Evolutionary conservation across 192 early-diverging fungal genomes (phyloP).

Genomic region (Coemansia reversa): DNA sequence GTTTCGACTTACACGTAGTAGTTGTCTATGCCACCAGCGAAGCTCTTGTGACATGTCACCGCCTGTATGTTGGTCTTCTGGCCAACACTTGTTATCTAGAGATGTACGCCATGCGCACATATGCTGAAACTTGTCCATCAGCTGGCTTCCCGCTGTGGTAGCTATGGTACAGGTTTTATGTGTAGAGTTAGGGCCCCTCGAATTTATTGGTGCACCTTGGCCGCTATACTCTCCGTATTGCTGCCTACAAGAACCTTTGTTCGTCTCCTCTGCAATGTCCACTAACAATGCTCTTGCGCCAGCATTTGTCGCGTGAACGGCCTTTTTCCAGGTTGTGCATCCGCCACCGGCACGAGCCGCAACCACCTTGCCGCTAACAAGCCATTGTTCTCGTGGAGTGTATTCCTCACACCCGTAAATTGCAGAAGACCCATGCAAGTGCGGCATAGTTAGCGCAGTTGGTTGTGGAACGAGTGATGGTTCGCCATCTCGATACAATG

Average conservation of each 20-base stretch:
- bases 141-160: conserved; percentile 5
- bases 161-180: neutral
- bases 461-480: conserved; percentile 21
- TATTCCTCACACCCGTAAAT: conserved; percentile 47
- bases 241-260: conserved; percentile 1
- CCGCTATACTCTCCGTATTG: neutral
- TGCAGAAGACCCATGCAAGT: conserved; percentile 25
- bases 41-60: neutral
- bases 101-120: conserved; percentile 15
- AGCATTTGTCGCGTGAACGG: conserved; percentile 41
- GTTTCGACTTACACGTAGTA: neutral
- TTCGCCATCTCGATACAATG: conserved; percentile 28
- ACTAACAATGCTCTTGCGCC: conserved; percentile 43
- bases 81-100: conserved; percentile 13
- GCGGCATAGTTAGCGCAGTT: conserved; percentile 33
- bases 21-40: conserved; percentile 4
- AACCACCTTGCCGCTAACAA: conserved; percentile 29
- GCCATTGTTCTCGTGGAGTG: conserved; percentile 28
- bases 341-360: conserved; percentile 33
- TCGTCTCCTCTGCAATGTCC: conserved; percentile 4
- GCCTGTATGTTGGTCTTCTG: conserved; percentile 15
- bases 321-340: conserved; percentile 43
- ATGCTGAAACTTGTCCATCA: conserved; percentile 18
- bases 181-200: neutral
- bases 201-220: conserved; percentile 10